phyloP scores from a whole-genome alignment of 305 asterid species.

The Ilex paraguariensis region DNA sequence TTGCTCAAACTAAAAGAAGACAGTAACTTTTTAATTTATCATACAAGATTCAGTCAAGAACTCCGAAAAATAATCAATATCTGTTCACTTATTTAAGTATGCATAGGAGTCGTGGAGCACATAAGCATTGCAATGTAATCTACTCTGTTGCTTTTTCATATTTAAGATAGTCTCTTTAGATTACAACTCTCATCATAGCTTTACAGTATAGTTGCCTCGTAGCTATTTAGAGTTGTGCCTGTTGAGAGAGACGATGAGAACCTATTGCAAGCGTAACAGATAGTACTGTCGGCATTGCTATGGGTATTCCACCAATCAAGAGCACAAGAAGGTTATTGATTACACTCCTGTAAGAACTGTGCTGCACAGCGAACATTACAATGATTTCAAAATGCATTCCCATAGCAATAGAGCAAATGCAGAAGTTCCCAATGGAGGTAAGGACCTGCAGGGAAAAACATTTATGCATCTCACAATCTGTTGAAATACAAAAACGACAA shows the following conservation, averaged over 20 bases:
- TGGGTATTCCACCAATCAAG: conserved; percentile 30
- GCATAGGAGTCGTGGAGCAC: too few relatives aligned
- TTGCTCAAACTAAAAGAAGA: too few relatives aligned
- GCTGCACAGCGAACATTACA: conserved; percentile 22
- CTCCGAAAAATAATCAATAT: too few relatives aligned
- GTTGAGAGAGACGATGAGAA: conserved; percentile 28
- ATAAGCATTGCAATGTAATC: too few relatives aligned
- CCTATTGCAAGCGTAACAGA: conserved; percentile 31
- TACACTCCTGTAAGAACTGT: conserved; percentile 21
- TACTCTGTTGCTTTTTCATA: too few relatives aligned
- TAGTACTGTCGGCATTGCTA: conserved; percentile 29
- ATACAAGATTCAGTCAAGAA: too few relatives aligned
- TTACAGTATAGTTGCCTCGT: background rate
- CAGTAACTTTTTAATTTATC: too few relatives aligned
- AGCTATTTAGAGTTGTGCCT: conserved; percentile 6
- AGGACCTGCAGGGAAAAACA: conserved; percentile 17
- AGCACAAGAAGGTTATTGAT: conserved; percentile 28
- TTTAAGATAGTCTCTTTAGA: too few relatives aligned
- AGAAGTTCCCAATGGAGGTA: conserved; percentile 27
- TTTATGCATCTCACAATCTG: too few relatives aligned
- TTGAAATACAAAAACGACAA: too few relatives aligned
- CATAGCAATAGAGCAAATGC: conserved; percentile 27
- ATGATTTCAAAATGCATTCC: conserved; percentile 27
- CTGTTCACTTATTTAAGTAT: too few relatives aligned
- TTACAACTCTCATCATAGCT: background rate